Conservation (phyloP, 345 rosid genomes). For the Leavenworthia alabamica region DNA sequence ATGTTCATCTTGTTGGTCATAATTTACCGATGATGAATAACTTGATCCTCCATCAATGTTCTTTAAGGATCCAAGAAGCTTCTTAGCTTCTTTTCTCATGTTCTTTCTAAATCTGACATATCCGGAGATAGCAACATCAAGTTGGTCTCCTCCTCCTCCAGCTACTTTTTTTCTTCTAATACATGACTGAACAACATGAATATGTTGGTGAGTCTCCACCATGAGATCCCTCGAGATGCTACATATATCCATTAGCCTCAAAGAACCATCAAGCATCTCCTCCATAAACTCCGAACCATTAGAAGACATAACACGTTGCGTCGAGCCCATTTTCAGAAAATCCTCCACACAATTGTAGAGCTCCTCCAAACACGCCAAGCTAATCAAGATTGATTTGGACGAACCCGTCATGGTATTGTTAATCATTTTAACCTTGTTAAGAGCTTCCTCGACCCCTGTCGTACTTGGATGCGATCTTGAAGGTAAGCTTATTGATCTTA, state of each 20-base stretch:
- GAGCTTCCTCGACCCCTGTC: conserved; percentile 39
- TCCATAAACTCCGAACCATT: conserved; percentile 34
- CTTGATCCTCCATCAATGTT: conserved; percentile 36
- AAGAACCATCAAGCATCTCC: conserved; percentile 52
- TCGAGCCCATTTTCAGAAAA: conserved; percentile 50
- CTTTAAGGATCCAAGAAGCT: conserved; percentile 37
- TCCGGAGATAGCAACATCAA: conserved; percentile 15
- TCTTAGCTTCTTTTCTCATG: conserved; percentile 51
- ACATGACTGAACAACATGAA: conserved; percentile 51
- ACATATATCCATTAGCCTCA: conserved; percentile 55
- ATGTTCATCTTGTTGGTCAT: conserved; percentile 28
- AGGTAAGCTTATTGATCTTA: conserved; percentile 68
- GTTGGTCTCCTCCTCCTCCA: conserved; percentile 13
- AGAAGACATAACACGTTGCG: conserved; percentile 43
- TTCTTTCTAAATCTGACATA: conserved; percentile 45
- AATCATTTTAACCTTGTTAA: conserved; percentile 37
- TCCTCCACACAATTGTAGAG: conserved; percentile 41
- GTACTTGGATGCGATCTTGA: conserved; percentile 66
- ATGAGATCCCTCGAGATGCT: conserved; percentile 46
- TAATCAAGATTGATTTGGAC: conserved; percentile 31
- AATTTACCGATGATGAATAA: neutral
- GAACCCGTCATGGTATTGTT: conserved; percentile 33
- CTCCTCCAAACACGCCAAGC: conserved; percentile 43
- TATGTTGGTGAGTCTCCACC: conserved; percentile 42
- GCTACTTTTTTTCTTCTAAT: conserved; percentile 49